Evolutionary conservation across 2,329 filamentous ascomycete species (phyloP).

Genomic region (Fusarium tjaetaba): DNA sequence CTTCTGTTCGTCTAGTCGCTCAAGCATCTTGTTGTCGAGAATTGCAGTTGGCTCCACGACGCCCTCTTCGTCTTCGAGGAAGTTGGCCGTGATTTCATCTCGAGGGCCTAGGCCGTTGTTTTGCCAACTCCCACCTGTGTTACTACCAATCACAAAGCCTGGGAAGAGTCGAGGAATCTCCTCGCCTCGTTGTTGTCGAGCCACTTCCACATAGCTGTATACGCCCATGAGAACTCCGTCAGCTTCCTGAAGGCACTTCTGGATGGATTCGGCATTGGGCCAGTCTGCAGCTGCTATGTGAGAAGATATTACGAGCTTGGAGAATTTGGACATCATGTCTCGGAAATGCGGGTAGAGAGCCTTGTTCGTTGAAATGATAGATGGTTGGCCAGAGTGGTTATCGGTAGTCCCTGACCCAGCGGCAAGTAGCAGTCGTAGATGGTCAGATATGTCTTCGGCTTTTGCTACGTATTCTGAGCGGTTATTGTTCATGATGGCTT

Average conservation of each 20-base stretch:
- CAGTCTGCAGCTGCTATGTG: conserved; percentile 97
- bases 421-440: conserved; percentile 90
- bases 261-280: conserved; percentile 90
- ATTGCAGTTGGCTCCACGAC: conserved; percentile 75
- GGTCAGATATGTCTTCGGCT: conserved; percentile 98
- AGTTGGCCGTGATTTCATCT: conserved; percentile 81
- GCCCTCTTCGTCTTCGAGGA: conserved; percentile 84
- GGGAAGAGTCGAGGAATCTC: conserved; percentile 93
- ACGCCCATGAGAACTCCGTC: conserved; percentile 94
- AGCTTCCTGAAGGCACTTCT: conserved; percentile 97
- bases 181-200: conserved; percentile 90
- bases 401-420: conserved; percentile 97
- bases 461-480: conserved; percentile 91
- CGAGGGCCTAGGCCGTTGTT: conserved; percentile 72
- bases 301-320: conserved; percentile 97
- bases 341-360: conserved; percentile 96
- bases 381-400: conserved; percentile 97
- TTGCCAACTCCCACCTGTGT: conserved; percentile 87
- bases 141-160: conserved; percentile 90
- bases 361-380: conserved; percentile 99
- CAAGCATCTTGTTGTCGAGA: conserved; percentile 80
- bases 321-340: conserved; percentile 99
- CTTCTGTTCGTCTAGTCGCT: conserved; percentile 86
- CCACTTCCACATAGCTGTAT: conserved; percentile 95
- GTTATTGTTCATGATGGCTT: conserved; percentile 84